phyloP scores from a whole-genome alignment of 805 yeast species.

The Cyberlindnera samutprakarnensis region DNA sequence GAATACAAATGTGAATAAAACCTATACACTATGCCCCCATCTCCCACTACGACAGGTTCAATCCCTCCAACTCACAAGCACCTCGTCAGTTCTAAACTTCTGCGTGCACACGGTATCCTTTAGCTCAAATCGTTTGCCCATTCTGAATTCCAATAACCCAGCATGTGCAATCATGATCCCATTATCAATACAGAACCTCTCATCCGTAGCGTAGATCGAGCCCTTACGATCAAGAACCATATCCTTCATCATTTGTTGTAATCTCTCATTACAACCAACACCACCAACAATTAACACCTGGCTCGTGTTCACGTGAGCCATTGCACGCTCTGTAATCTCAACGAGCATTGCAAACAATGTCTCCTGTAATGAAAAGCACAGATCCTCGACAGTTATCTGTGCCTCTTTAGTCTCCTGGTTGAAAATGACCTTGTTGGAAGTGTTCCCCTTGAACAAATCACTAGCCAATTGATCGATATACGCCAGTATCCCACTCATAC shows the following conservation, averaged over 20 bases:
- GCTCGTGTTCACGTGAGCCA: constrained; percentile 90
- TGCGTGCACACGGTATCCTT: constrained; percentile 83
- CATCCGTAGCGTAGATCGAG: constrained; percentile 89
- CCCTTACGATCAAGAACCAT: constrained; percentile 92
- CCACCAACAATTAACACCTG: constrained; percentile 97
- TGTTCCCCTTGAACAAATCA: constrained; percentile 48
- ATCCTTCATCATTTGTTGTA: constrained; percentile 93
- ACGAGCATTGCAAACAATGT: constrained; percentile 92
- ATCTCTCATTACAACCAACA: constrained; percentile 89
- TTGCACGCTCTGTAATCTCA: constrained; percentile 95
- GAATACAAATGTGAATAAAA: background rate
- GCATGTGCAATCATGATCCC: constrained; percentile 99
- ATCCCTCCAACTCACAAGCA: constrained; percentile 83
- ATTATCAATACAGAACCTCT: constrained; percentile 93
- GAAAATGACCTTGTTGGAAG: constrained; percentile 28
- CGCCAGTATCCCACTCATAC: constrained; percentile 93
- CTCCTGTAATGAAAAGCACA: constrained; percentile 91
- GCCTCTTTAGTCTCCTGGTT: constrained; percentile 34
- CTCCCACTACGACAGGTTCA: no score
- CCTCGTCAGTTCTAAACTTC: constrained; percentile 92
- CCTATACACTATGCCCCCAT: no score
- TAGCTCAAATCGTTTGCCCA: constrained; percentile 58
- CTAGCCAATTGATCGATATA: constrained; percentile 75
- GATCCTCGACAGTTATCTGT: constrained; percentile 68
- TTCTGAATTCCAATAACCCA: constrained; percentile 77